phyloP scores from a whole-genome alignment of 1,139 yeast species.

The Saccharomyces hybrid region DNA sequence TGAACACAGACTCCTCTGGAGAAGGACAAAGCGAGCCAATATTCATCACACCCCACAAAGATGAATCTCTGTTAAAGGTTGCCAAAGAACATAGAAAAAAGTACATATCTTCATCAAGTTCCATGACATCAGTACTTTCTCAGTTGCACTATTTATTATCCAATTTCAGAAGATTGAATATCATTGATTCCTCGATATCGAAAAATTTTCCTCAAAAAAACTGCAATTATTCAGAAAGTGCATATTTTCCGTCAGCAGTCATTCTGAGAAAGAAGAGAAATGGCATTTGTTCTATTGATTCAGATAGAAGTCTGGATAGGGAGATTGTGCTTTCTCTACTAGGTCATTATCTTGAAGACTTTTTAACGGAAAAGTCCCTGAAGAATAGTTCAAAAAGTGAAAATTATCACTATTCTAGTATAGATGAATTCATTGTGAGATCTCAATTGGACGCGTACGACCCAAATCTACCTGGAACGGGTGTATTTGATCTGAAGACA shows the following conservation, averaged over 20 bases:
- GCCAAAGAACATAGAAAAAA: constrained; percentile 39
- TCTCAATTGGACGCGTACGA: constrained; percentile 89
- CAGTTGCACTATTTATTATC: constrained; percentile 69
- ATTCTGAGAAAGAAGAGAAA: constrained; percentile 35
- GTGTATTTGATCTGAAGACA: constrained; percentile 87
- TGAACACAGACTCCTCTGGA: background rate
- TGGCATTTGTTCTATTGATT: constrained; percentile 55
- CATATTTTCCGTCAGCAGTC: constrained; percentile 39
- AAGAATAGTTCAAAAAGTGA: constrained; percentile 18
- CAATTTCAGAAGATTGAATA: constrained; percentile 47
- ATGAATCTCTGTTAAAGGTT: constrained; percentile 42
- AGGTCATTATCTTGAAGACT: constrained; percentile 72
- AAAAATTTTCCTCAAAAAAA: constrained; percentile 34
- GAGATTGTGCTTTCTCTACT: constrained; percentile 68
- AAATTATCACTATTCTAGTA: constrained; percentile 63
- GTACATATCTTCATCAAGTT: constrained; percentile 78
- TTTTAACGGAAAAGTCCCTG: constrained; percentile 46
- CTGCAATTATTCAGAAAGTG: constrained; percentile 32
- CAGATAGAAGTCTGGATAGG: constrained; percentile 61
- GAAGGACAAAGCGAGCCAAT: constrained; percentile 25
- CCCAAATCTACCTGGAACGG: constrained; percentile 74
- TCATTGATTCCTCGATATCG: constrained; percentile 37
- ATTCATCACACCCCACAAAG: constrained; percentile 66
- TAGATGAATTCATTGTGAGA: constrained; percentile 68
- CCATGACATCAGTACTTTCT: constrained; percentile 68